Evolutionary conservation across 441 rosid genomes (phyloP), one percentile per base, ranked within the genome.

Genomic region (Corymbia citriodora): DNA sequence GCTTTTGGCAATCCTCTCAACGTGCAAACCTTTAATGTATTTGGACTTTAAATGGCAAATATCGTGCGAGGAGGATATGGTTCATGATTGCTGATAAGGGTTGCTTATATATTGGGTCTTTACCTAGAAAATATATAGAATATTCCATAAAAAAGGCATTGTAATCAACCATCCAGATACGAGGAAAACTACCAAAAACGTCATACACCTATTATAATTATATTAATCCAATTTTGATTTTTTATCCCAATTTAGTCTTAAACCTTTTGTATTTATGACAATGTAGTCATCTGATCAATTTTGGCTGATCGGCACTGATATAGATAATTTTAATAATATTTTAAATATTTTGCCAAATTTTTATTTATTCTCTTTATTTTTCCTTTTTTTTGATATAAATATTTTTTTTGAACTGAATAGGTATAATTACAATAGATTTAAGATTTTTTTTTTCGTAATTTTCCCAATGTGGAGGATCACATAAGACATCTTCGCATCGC

Each of bases 281-380:
- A 57, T 57, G 23, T 29, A 57, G 25, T 9, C 13, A 57, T 57
- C 7, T 3, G 3, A 8, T 13, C 63, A 57, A 23, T 12, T 57
- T 57, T 57, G 29, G 63, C 10, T 3, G 6, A 57, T 2, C 1
- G 3, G 27, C 63, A 6, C 1, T 40, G 45, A 40, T 5, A 40
- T 40, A 5, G 6, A 49, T 49, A 49, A 49, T 49, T 49, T 49
- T 49, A 49, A 49, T 49, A 49, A 49, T 49, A 49, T 49, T 49
- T 49, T 23, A 57, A 57, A 57, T 57, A 23, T 23, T 57, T 23
- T 57, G 45, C 45, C 45, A 4, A 57, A 57, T 57, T 1, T 23
- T 57, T 23, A 0, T 21, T 3, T 55, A 0, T 3, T 52, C 1
- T 1, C 3, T 8, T 21, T 21, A 1, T 3, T 19, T 9, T 1